Evolutionary conservation across 164 flowering plant species (phyloP), one percentile per base, ranked within the genome.

Genomic region (Berberis vulgaris): DNA sequence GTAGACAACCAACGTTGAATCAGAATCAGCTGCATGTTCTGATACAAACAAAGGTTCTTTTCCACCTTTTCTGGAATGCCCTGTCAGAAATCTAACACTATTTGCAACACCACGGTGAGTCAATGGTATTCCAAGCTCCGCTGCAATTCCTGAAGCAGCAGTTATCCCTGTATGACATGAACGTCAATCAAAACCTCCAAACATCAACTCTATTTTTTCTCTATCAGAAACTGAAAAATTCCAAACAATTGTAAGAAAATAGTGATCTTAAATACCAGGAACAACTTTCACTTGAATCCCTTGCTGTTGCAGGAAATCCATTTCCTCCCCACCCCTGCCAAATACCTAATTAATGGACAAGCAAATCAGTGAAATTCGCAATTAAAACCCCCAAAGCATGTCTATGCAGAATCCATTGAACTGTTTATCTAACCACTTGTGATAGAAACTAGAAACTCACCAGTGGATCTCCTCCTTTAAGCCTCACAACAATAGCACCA

Each of bases 321-420:
- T 91, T 78, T 94, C 99, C 70, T 94, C 97, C 39, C 99, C 99
- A 65, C 99, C 99, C 67, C 99, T 81, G 44, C 99, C 99, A 77
- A 94, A 94, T n/a, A 94, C 96, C 98, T 94, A 71, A 62, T 47
- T 65, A 65, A 11, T 41, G 52, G 65, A 75, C 26, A 56, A 71
- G 2, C 63, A 0, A 44, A 54, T 64, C 54, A 69, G 43, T 46
- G 8, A 45, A 38, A n/a, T 4, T 38, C 45, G 49, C 43, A 41
- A 42, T 0, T 12, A 59, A 42, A 49, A 43, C 49, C 49, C 43
- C 3, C 63, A 57, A 39, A 59, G 11, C 59, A 59, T 40, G 6
- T 44, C 7, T 3, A n/a, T 26, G 7, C 54, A 5, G 43, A 55
- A 8, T 65, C 41, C 6, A 42, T 50, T 40, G 2, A 49, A 53